Conservation (phyloP, 805 yeast species). For the Spathaspora boniae region DNA sequence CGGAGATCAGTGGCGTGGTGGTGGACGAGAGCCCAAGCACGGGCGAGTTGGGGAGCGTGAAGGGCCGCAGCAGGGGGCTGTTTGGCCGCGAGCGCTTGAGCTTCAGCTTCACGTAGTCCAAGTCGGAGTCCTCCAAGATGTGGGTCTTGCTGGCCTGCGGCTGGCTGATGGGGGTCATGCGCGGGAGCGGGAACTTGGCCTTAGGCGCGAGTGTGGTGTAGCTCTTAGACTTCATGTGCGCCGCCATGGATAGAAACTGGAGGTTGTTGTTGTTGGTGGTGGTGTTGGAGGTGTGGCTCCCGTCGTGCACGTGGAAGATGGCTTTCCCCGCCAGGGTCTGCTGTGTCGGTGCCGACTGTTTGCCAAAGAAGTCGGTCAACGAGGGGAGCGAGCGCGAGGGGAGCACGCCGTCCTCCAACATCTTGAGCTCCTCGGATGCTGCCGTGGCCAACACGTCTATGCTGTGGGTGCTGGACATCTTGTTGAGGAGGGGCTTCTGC, state of each 20-base stretch:
- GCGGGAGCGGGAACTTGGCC: constrained; percentile 49
- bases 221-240: constrained; percentile 13
- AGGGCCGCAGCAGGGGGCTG: constrained; percentile 43
- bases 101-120: constrained; percentile 44
- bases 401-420: constrained; percentile 24
- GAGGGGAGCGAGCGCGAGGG: constrained; percentile 51
- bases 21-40: constrained; percentile 36
- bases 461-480: constrained; percentile 8
- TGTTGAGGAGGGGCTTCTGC: constrained; percentile 1
- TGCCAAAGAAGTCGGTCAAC: constrained; percentile 44
- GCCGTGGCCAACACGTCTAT: constrained; percentile 53
- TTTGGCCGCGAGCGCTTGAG: constrained; percentile 50
- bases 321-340: too few species aligned
- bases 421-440: constrained; percentile 51
- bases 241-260: constrained; percentile 24
- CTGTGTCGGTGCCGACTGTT: too few species aligned
- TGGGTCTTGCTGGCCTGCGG: constrained; percentile 13
- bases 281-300: constrained; percentile 10
- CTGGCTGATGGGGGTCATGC: constrained; percentile 55
- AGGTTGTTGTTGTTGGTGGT: too few species aligned
- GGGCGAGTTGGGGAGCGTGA: constrained; percentile 44
- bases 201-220: constrained; percentile 15
- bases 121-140: constrained; percentile 41
- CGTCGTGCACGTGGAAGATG: constrained; percentile 8
- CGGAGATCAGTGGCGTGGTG: constrained; percentile 40